phyloP scores from a whole-genome alignment of 2,329 filamentous ascomycete genomes.

The Aspergillus hortae region DNA sequence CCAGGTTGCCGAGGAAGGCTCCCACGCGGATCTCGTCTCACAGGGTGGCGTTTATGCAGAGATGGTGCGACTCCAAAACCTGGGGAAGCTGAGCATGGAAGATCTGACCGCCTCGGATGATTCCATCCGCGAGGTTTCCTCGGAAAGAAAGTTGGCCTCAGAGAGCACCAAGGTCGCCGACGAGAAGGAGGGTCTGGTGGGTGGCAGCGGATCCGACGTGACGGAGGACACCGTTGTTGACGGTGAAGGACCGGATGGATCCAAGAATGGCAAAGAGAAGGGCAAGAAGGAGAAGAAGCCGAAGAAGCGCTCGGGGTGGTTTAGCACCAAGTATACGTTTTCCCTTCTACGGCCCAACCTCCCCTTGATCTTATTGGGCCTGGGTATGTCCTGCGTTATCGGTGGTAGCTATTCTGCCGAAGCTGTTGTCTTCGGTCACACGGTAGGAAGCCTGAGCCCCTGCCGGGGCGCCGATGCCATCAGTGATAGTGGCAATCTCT shows the following conservation, averaged over 20 bases:
- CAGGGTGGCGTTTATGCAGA: constrained; percentile 45
- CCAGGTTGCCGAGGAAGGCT: constrained; percentile 31
- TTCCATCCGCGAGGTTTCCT: constrained; percentile 14
- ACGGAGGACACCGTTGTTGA: constrained; percentile 16
- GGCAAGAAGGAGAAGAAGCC: constrained; percentile 14
- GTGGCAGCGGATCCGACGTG: constrained; percentile 16
- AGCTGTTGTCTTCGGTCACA: constrained; percentile 58
- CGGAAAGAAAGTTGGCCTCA: constrained; percentile 11
- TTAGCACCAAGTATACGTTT: constrained; percentile 28
- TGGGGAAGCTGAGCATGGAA: constrained; percentile 21
- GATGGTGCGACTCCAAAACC: constrained; percentile 48
- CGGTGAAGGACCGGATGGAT: constrained; percentile 9
- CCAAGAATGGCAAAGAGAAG: constrained; percentile 9
- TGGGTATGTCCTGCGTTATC: constrained; percentile 53
- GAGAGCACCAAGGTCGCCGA: constrained; percentile 9
- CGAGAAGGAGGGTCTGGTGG: constrained; percentile 17
- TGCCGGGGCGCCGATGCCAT: constrained; percentile 50
- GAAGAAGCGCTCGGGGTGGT: constrained; percentile 19
- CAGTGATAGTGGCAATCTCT: constrained; percentile 49
- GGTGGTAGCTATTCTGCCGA: constrained; percentile 55
- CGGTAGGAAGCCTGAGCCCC: constrained; percentile 53
- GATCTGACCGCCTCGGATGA: constrained; percentile 13
- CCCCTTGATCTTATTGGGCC: constrained; percentile 44
- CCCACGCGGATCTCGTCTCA: constrained; percentile 29
- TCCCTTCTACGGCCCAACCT: constrained; percentile 44